Evolutionary conservation across 2,329 filamentous ascomycete species (phyloP).

Genomic region (Arthrocladium fulminans): DNA sequence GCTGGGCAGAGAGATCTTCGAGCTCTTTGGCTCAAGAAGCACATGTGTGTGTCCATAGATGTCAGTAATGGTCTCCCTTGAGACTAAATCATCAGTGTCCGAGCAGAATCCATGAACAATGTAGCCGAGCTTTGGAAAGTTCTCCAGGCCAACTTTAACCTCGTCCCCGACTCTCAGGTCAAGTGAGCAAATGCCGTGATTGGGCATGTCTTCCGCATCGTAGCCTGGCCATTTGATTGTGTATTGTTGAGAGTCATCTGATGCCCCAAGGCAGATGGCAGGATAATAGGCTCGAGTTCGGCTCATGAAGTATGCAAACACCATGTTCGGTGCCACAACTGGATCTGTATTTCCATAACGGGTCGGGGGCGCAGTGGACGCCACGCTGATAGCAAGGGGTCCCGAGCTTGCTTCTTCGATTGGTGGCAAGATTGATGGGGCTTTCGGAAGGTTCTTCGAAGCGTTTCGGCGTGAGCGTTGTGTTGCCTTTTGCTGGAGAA

Average conservation of each 20-base stretch:
- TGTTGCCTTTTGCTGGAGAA: neutral
- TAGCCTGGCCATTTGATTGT: slow-evolving; percentile 40
- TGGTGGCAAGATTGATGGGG: neutral
- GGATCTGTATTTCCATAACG: neutral
- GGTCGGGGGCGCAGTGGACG: neutral
- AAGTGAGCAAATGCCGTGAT: slow-evolving; percentile 34
- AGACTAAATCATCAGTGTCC: slow-evolving; percentile 26
- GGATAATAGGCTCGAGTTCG: slow-evolving; percentile 50
- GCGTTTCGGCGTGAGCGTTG: neutral
- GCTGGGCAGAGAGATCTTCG: slow-evolving; percentile 32
- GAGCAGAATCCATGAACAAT: slow-evolving; percentile 35
- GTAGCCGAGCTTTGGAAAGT: slow-evolving; percentile 36
- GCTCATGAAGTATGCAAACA: slow-evolving; percentile 51
- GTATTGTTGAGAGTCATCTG: slow-evolving; percentile 34
- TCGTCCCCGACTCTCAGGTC: slow-evolving; percentile 38
- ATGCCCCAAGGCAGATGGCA: slow-evolving; percentile 47
- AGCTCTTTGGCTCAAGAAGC: slow-evolving; percentile 34
- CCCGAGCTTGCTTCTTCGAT: neutral
- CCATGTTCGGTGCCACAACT: slow-evolving; percentile 41
- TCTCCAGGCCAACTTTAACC: slow-evolving; percentile 38
- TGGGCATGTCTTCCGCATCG: slow-evolving; percentile 32
- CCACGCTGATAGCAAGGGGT: neutral
- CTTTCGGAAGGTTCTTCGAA: neutral
- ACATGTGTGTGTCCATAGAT: slow-evolving; percentile 36
- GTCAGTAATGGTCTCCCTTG: slow-evolving; percentile 30